phyloP scores from a whole-genome alignment of 2,329 filamentous ascomycete genomes.

The Fonsecaea nubica region DNA sequence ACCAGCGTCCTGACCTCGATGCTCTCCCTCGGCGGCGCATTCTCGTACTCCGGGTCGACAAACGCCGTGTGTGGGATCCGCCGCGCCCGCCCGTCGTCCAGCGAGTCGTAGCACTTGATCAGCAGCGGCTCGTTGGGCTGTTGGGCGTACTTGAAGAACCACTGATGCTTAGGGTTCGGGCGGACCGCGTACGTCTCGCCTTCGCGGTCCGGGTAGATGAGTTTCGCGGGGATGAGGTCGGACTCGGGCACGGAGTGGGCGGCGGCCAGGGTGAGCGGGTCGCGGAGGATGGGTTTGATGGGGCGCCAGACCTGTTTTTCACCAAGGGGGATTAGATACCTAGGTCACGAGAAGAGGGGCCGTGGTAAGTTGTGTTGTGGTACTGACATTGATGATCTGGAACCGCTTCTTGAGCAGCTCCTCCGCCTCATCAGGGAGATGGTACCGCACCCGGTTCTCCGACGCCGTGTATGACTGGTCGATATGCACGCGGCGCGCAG shows the following conservation, averaged over 20 bases:
- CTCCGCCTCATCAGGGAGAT: conserved; percentile 53
- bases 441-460: conserved; percentile 50
- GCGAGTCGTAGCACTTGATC: conserved; percentile 62
- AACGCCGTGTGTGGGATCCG: conserved; percentile 62
- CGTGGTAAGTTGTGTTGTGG: conserved; percentile 46
- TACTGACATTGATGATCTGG: conserved; percentile 60
- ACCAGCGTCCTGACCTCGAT: conserved; percentile 70
- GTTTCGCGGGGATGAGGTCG: conserved; percentile 64
- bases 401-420: conserved; percentile 52
- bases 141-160: conserved; percentile 73
- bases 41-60: conserved; percentile 51
- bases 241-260: conserved; percentile 62
- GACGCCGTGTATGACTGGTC: conserved; percentile 56
- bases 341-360: neutral
- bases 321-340: too few species aligned
- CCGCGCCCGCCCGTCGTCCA: conserved; percentile 54
- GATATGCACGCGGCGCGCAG: conserved; percentile 68
- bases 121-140: conserved; percentile 61
- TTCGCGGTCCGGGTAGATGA: conserved; percentile 66
- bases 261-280: conserved; percentile 72
- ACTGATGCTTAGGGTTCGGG: conserved; percentile 63
- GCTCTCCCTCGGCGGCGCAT: conserved; percentile 62
- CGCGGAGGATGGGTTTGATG: conserved; percentile 67
- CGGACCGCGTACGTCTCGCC: conserved; percentile 68
- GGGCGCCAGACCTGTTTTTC: conserved; percentile 63